Base-by-base conservation (phyloP, 176 grass and related monocot genomes). In the Carex parvula region DNA sequence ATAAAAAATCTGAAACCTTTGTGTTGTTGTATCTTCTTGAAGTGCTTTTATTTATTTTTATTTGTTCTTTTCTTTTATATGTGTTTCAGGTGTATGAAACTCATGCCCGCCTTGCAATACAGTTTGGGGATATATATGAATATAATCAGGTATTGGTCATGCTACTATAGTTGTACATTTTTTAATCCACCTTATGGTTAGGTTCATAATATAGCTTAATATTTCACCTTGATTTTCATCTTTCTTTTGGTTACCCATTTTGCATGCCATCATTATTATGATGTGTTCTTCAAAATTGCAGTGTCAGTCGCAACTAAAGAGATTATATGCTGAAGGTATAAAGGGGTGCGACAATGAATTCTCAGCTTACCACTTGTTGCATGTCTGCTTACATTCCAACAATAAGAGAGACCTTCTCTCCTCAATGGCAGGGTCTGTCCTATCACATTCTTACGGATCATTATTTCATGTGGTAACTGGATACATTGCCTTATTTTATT, bases 271-370 rank as follows among this genome's bases (percentile, higher is more conserved):
- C 42, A 54, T 54, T 81, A 65, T 14, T 42, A 29, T 61, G 35
- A 67, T 46, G 13, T 41, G 54, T 70, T 70, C 39, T 59, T 84
- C 22, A 39, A 61, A 84, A 37, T 74, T 91, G 75, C 92, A 98
- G 95, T 94, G 92, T 85, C 95, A 98, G 60, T 93, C 92, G 35
- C 92, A 98, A 86, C 79, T 94, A 86, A 93, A 98, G 81, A 93
- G 95, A 86, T 84, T 98, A 84, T 98, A 94, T 86, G 64, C 81
- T 70, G 92, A 94, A 86, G 92, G 95, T 66, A 93, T 93, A 78
- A 87, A 86, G 32, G 95, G 95, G 39, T 94, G 89, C 62, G 65
- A 88, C 73, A 90, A 89, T 84, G 95, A 98, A 89, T 98, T 98
- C 64, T 84, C 89, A 81, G 92, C 92, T 29, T 98, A 98, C 75